These are phyloP conservation scores for Mycosarcoma mackinlayi DNA, from an alignment of 1,284 basidiomycete genomes.

Conservation along the genomic window DNA sequence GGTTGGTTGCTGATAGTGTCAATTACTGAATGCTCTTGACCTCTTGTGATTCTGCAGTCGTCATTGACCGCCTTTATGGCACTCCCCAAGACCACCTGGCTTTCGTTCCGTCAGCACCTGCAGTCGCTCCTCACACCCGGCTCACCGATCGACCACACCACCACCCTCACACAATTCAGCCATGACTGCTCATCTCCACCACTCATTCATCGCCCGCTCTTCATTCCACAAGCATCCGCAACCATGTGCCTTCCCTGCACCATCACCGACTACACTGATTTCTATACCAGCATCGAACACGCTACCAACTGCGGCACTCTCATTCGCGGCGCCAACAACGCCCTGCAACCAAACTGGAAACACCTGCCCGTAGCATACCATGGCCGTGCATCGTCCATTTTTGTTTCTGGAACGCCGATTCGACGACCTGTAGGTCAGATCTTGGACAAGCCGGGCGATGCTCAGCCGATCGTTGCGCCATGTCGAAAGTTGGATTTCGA, in stretches of 20 bases:
- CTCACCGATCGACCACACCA: not conserved
- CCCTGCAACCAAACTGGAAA: slow-evolving; percentile 34
- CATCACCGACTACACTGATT: slow-evolving; percentile 57
- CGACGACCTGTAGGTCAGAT: slow-evolving; percentile 48
- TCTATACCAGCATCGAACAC: slow-evolving; percentile 51
- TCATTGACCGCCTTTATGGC: slow-evolving; percentile 43
- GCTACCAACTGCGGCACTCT: slow-evolving; percentile 39
- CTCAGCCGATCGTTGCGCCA: slow-evolving; percentile 29
- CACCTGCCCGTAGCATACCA: slow-evolving; percentile 56
- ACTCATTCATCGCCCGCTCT: slow-evolving; percentile 6
- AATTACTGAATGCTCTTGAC: not conserved
- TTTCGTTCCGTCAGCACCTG: slow-evolving; percentile 19
- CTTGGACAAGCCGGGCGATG: slow-evolving; percentile 16
- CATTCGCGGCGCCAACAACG: slow-evolving; percentile 18
- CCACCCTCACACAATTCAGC: slow-evolving; percentile 1
- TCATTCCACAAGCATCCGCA: not conserved
- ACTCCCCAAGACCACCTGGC: slow-evolving; percentile 9
- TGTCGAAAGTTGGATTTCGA: slow-evolving; percentile 53
- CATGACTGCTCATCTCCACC: not conserved
- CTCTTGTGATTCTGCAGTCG: slow-evolving; percentile 8
- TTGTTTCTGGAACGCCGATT: slow-evolving; percentile 28
- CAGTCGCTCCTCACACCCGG: slow-evolving; percentile 24
- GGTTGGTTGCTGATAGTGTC: not conserved
- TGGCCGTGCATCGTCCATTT: slow-evolving; percentile 43
- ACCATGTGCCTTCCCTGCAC: slow-evolving; percentile 37